Evolutionary conservation across 441 rosid genomes (phyloP), one percentile per base, ranked within the genome.

Genomic region (Francoa sonchifolia): DNA sequence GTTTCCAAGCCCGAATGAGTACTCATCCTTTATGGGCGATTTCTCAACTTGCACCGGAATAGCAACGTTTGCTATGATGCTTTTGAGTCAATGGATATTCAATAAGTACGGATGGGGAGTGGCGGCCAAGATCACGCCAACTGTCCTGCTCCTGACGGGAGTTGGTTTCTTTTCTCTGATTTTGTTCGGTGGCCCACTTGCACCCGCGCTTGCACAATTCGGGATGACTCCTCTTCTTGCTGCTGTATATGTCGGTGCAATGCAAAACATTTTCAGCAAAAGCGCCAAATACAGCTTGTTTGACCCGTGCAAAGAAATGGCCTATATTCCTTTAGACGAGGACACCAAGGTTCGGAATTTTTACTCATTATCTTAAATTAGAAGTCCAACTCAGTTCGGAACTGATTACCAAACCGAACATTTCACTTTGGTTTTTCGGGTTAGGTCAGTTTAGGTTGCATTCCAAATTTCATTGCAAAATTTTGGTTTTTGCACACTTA

Each of bases 231-330:
- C 98, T 3, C 75, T 89, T 59, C 96, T 89, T 19, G 96, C 96
- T 22, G 98, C 98, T 5, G 98, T 89, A 6, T 82, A 74, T 1
- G 96, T 89, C 1, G 98, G 98, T 47, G 98, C 98, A n/a, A 14
- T 85, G 67, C 98, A 89, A 70, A 89, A 89, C 61, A 85, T 89
- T 57, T 89, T 89, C 79, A 85, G 98, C 73, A 85, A 89, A 82
- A 89, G 98, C 33, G 98, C 98, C 57, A 90, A 90, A 52, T 90
- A 90, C 74, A 90, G 96, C 42, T 67, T 90, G 58, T 90, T 90
- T 26, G 98, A 90, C 47, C 98, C 98, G 30, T 89, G 98, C 74
- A 82, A 89, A 66, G 98, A 89, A 54, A 89, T 89, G 98, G 96
- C 98, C 0, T 89, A 89, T 42, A 89, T 89, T 50, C 98, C 94